Conservation (phyloP, 2,329 filamentous ascomycete species). For the Botrytis pseudocinerea region DNA sequence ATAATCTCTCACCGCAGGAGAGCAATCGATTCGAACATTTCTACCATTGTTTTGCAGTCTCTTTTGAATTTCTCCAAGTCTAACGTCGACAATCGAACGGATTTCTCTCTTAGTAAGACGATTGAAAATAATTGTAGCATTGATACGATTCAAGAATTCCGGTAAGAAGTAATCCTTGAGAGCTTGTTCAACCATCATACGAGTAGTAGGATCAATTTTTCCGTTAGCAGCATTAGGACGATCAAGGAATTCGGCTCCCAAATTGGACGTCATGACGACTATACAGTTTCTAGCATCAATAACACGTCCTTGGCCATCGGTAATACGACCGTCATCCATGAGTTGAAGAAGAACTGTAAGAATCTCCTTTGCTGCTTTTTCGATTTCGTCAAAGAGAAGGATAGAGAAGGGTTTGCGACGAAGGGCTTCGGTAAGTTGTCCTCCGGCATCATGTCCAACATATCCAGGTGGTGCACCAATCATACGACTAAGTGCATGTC, state of each 20-base stretch:
- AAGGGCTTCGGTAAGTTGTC: constrained; percentile 91
- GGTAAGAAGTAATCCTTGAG: constrained; percentile 96
- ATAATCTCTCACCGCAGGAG: constrained; percentile 87
- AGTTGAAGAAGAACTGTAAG: constrained; percentile 97
- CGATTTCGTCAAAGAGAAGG: constrained; percentile 94
- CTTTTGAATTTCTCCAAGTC: constrained; percentile 85
- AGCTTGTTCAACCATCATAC: constrained; percentile 85
- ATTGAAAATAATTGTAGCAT: constrained; percentile 96
- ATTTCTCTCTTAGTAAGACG: constrained; percentile 88
- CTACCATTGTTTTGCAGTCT: constrained; percentile 82
- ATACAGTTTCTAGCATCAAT: constrained; percentile 98
- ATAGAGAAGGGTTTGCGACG: constrained; percentile 97
- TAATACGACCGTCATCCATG: constrained; percentile 98
- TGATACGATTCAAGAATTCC: constrained; percentile 98
- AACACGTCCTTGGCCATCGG: constrained; percentile 92
- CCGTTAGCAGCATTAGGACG: constrained; percentile 77
- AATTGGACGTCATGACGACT: constrained; percentile 97
- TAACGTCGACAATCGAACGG: constrained; percentile 90
- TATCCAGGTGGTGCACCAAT: constrained; percentile 97
- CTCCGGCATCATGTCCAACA: constrained; percentile 92
- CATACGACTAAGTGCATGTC: constrained; percentile 93
- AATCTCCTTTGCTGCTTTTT: constrained; percentile 98
- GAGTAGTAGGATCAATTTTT: constrained; percentile 79
- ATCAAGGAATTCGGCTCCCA: constrained; percentile 91
- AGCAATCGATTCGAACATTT: constrained; percentile 81